Base-by-base conservation (phyloP, 257 asterid species). In the Striga asiatica region DNA sequence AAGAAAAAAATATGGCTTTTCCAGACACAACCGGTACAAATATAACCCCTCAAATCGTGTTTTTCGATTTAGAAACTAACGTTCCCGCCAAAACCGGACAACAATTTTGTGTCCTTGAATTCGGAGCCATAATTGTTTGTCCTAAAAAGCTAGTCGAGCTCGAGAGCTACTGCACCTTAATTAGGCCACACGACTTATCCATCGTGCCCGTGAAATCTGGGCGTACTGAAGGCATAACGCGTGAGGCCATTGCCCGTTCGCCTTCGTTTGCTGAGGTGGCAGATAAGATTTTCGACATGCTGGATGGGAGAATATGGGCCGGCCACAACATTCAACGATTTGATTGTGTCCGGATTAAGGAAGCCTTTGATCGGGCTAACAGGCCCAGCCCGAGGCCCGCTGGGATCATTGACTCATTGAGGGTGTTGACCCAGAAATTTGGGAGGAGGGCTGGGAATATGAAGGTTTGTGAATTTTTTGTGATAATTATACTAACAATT, bases 381-480 rank as follows among this genome's bases (percentile, higher is more conserved):
- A 61, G 57, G 51, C 82, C 95, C 31, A 67, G 86, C 0, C 99
- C 99, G 0, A 56, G 34, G 9, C 88, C 99, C 2, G 71, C 64
- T 43, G 97, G 93, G 41, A 66, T 85, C 0, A 78, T 92, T 4
- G 99, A 92, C 69, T 88, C 99, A 0, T 70, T 92, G 61, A 83
- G 82, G 37, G 69, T 92, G 20, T 74, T 88, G 27, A 69, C 78
- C 0, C 66, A 71, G 42, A 92, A 71, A 69, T 92, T 92, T 66
- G 97, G 99, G 2, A 82, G 62, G 70, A 74, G 99, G 60, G 99
- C 97, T 22, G 99, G 99, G 32, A 78, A 92, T 65, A 92, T 92
- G 99, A 92, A 92, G 96, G 98, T 91, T 57, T 12, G 61, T 20
- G 10, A 13, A 16, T 7, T 42, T 1, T 16, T 42, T 42, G 16